Evolutionary conservation across 2,329 filamentous ascomycete genomes (phyloP).

Genomic region (Aspergillus fructus): DNA sequence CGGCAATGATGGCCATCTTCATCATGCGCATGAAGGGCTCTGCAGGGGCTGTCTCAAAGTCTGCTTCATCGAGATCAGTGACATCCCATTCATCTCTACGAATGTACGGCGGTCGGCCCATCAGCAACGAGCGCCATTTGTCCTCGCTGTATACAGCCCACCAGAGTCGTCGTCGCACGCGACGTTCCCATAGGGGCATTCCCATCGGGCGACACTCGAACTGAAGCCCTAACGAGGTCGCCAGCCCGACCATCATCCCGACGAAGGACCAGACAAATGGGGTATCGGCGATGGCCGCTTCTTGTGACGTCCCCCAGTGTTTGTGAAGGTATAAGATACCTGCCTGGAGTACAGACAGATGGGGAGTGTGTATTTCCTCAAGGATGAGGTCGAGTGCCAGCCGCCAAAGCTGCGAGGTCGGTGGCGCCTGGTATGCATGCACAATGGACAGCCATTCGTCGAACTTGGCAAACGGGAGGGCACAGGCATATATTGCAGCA

Average conservation of each 20-base stretch:
- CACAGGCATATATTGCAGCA: conserved; percentile 34
- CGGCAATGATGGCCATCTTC: conserved; percentile 28
- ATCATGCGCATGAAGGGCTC: not conserved
- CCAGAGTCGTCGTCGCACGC: conserved; percentile 39
- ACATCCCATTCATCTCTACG: conserved; percentile 37
- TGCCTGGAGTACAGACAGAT: conserved; percentile 32
- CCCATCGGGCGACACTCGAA: conserved; percentile 40
- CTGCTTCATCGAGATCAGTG: conserved; percentile 27
- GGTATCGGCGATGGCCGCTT: conserved; percentile 29
- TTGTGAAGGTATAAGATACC: conserved; percentile 34
- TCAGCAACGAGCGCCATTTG: conserved; percentile 38
- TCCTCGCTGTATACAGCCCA: conserved; percentile 43
- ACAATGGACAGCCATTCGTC: conserved; percentile 32
- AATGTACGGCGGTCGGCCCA: conserved; percentile 38
- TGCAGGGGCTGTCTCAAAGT: conserved; percentile 20
- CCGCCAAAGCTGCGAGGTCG: conserved; percentile 29
- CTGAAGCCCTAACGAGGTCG: conserved; percentile 36
- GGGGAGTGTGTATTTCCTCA: conserved; percentile 33
- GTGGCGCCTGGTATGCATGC: conserved; percentile 26
- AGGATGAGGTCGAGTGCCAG: conserved; percentile 31
- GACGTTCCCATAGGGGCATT: conserved; percentile 39
- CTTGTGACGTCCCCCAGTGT: conserved; percentile 19
- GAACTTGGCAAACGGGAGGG: conserved; percentile 32
- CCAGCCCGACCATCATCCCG: conserved; percentile 35
- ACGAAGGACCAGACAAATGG: conserved; percentile 40